Percentiles rank a stretch among this genome's conserved stretches.
These are phyloP conservation scores for Helianthus tuberosus DNA, from an alignment of 129 eudicot genomes.

Conservation along the genomic window DNA sequence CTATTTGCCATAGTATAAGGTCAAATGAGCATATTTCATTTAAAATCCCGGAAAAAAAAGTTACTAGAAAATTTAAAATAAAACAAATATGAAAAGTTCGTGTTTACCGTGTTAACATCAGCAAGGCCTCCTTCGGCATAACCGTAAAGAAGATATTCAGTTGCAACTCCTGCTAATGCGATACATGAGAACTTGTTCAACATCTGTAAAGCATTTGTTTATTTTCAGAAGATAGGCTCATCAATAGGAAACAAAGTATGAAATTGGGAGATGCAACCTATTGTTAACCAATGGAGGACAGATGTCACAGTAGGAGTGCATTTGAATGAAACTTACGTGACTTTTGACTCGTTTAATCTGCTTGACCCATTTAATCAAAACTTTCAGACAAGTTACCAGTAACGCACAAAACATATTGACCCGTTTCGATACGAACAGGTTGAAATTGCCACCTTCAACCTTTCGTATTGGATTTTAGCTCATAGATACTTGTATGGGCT, in stretches of 20 bases:
- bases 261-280: not conserved
- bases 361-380: not conserved
- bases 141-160: conserved; percentile 79
- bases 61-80: not conserved
- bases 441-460: not conserved
- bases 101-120: conserved; percentile 66
- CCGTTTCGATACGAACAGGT: not conserved
- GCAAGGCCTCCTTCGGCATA: conserved; percentile 88
- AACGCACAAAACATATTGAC: not conserved
- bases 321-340: not conserved
- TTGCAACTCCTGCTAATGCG: conserved; percentile 94
- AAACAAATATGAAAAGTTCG: conserved; percentile 11
- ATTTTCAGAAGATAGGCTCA: conserved; percentile 3
- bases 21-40: not conserved
- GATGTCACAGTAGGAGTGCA: no score
- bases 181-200: conserved; percentile 87
- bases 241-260: not conserved
- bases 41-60: not conserved
- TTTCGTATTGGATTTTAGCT: not conserved
- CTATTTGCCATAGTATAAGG: not conserved
- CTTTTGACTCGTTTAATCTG: not conserved
- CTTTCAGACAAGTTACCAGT: not conserved
- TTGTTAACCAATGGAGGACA: not conserved
- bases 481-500: not conserved
- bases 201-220: conserved; percentile 49